These are phyloP conservation scores for Globisporangium barbulae DNA, from an alignment of 352 stramenopile species.

Conservation along the genomic window DNA sequence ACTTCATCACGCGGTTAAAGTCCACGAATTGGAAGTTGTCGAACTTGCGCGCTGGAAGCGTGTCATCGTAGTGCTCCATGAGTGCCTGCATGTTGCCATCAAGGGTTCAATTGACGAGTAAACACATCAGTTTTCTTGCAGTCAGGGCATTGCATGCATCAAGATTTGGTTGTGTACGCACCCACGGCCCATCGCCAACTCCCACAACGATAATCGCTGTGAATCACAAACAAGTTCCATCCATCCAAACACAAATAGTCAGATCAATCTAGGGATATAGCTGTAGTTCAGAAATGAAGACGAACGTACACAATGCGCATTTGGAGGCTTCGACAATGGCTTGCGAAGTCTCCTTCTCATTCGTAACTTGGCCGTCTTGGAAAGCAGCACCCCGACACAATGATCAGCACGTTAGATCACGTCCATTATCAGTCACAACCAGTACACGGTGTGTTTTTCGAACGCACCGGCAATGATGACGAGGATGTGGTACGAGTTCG, in stretches of 20 bases:
- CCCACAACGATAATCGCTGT: conserved; percentile 73
- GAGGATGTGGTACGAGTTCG: conserved; percentile 60
- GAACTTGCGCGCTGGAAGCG: conserved; percentile 51
- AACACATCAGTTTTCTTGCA: neutral
- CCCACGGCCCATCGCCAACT: conserved; percentile 74
- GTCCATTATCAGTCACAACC: neutral
- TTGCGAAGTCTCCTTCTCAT: conserved; percentile 53
- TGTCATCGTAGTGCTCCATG: conserved; percentile 65
- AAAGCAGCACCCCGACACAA: neutral
- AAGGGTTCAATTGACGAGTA: neutral
- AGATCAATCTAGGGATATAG: neutral
- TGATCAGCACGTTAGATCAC: neutral
- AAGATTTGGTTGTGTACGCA: conserved; percentile 8
- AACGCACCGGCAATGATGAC: conserved; percentile 50
- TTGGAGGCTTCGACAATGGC: conserved; percentile 75
- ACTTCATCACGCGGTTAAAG: conserved; percentile 46
- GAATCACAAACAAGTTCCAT: neutral
- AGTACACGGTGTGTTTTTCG: neutral
- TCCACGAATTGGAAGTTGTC: conserved; percentile 85
- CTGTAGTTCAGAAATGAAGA: neutral
- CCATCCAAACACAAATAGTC: neutral
- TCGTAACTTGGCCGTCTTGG: conserved; percentile 63
- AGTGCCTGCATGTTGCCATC: conserved; percentile 25
- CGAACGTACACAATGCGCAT: conserved; percentile 60
- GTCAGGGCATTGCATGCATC: neutral